phyloP scores from a whole-genome alignment of 2,329 filamentous ascomycete genomes.

The Ophiostoma sp. region DNA sequence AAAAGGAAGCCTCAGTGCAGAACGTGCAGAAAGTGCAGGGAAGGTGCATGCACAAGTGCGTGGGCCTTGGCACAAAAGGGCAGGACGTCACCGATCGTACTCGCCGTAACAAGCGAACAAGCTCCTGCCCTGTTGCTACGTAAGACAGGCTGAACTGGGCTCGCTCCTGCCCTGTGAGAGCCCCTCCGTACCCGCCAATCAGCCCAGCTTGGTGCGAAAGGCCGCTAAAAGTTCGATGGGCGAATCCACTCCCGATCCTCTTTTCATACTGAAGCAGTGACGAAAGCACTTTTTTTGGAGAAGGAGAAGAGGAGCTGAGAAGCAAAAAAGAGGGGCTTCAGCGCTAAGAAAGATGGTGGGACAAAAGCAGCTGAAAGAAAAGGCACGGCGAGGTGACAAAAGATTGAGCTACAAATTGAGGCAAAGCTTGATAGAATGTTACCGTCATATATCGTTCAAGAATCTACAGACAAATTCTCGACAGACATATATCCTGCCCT shows the following conservation, averaged over 20 bases:
- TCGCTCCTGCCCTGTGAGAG: background rate
- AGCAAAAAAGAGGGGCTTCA: background rate
- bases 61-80: conserved; percentile 9
- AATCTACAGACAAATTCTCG: too few species aligned
- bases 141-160: conserved; percentile 6
- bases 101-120: background rate
- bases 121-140: background rate
- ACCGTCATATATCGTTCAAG: too few species aligned
- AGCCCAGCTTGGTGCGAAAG: background rate
- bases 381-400: background rate
- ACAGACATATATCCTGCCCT: background rate
- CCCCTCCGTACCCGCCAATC: background rate
- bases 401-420: background rate
- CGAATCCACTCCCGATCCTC: conserved; percentile 1
- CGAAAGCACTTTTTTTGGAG: background rate
- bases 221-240: conserved; percentile 2
- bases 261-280: background rate
- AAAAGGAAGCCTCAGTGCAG: background rate
- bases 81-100: conserved; percentile 4
- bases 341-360: conserved; percentile 9
- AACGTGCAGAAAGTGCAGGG: background rate
- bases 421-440: too few species aligned
- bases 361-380: conserved; percentile 23
- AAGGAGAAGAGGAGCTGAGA: background rate
- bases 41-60: background rate